Evolutionary conservation across 305 asterid species (phyloP), one percentile per base, ranked within the genome.

Genomic region (Coffea humblotiana): DNA sequence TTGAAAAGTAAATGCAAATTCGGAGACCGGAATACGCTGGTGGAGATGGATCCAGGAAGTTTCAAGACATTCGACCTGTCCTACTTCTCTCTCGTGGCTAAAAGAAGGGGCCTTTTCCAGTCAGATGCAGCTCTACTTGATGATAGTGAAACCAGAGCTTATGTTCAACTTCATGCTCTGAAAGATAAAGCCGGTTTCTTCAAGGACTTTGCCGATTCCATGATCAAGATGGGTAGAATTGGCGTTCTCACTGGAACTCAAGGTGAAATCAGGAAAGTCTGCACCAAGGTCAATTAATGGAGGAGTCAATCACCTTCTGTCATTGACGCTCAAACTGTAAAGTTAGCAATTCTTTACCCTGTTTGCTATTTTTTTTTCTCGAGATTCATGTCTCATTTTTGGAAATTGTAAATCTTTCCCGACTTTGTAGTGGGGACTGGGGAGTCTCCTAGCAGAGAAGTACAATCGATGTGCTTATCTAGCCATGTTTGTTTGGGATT

Each of bases 1-100:
- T 47, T 91, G 80, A 84, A 75, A 80, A 65, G 27, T 16, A 86
- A 71, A 74, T 90, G 97, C 85, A 75, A 37, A 10, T 70, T 87
- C 0, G 66, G 56, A 10, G 92, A 88, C 63, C 45, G n/a, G 27
- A 89, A 84, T 0, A 85, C 88, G 0, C 78, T 88, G 8, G 94
- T 48, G 2, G 92, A 89, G 83, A 90, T 91, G 92, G 92, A 91
- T 45, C 96, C 96, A 0, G 91, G 92, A 2, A 90, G 91, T 85
- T 85, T 82, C 51, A 85, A 76, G 40, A 84, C 87, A 0, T 91
- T 91, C 78, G 94, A 88, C 67, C 67, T 73, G 21, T 40, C 48
- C 6, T 91, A 89, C 82, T 91, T 75, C 84, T 77, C 79, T 0
- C 74, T 73, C 0, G 90, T 91, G 0, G 80, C 87, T 18, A 86